These are phyloP conservation scores for Diospyros lotus DNA, from an alignment of 148 eudicot genomes.

Conservation along the genomic window DNA sequence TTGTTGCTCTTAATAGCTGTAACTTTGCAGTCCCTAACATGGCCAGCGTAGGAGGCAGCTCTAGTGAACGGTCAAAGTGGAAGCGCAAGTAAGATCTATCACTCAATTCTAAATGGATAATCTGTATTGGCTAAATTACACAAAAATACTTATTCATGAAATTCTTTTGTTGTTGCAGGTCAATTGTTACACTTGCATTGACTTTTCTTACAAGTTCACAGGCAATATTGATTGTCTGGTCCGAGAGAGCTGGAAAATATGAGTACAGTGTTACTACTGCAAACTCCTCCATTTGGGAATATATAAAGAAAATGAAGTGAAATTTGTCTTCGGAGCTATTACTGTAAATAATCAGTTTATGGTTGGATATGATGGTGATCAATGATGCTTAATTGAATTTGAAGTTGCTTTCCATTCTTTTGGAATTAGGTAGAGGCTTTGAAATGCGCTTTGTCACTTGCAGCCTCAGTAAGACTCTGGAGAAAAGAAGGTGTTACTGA, in stretches of 20 bases:
- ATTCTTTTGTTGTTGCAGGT: slow-evolving; percentile 38
- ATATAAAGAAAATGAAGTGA: background rate
- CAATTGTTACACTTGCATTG: slow-evolving; percentile 77
- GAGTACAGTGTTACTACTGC: slow-evolving; percentile 98
- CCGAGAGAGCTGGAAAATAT: slow-evolving; percentile 96
- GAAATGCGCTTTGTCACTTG: slow-evolving; percentile 87
- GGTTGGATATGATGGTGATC: background rate
- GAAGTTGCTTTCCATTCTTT: slow-evolving; percentile 12
- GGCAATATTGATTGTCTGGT: slow-evolving; percentile 97
- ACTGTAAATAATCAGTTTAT: background rate
- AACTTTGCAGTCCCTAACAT: slow-evolving; percentile 27
- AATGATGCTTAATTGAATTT: background rate
- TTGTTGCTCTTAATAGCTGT: background rate
- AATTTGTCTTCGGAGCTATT: background rate
- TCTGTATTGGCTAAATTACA: background rate
- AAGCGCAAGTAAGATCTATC: slow-evolving; percentile 69
- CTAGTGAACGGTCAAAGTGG: slow-evolving; percentile 69
- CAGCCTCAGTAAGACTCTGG: slow-evolving; percentile 84
- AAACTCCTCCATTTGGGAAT: slow-evolving; percentile 22
- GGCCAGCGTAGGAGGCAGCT: slow-evolving; percentile 36
- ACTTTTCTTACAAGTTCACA: slow-evolving; percentile 96
- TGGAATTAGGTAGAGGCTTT: slow-evolving; percentile 82
- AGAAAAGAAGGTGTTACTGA: slow-evolving; percentile 85
- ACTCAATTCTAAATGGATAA: background rate
- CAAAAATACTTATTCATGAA: background rate